A percentile compares a stretch with the other conserved stretches of the same genome.
Conservation (phyloP, 139 green algal genomes). For the Micromonas pusilla region DNA sequence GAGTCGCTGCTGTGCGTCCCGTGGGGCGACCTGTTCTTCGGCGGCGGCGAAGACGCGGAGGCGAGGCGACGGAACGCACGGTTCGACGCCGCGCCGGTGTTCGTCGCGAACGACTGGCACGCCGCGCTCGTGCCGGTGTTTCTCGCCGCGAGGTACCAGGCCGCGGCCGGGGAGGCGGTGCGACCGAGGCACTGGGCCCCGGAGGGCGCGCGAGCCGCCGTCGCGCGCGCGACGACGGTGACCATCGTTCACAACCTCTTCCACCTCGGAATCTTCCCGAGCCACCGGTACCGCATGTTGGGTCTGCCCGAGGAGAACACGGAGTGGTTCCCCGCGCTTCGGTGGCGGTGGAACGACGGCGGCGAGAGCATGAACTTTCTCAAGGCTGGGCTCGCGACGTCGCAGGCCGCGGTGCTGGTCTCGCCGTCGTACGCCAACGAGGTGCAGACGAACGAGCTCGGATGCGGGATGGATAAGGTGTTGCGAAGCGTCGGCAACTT, state of each 20-base stretch:
- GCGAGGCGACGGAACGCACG: conserved; percentile 39
- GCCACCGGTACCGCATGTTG: conserved; percentile 65
- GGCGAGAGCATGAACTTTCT: conserved; percentile 55
- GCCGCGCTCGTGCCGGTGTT: conserved; percentile 67
- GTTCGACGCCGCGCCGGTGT: conserved; percentile 46
- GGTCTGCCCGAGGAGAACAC: conserved; percentile 64
- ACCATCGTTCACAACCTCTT: conserved; percentile 83
- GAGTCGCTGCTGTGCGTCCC: conserved; percentile 62
- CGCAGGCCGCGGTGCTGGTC: conserved; percentile 65
- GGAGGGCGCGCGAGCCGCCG: conserved; percentile 68
- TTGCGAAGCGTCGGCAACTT: conserved; percentile 28
- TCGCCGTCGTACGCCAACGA: conserved; percentile 31
- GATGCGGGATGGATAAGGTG: conserved; percentile 53
- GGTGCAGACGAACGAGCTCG: conserved; percentile 29
- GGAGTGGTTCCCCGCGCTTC: neutral
- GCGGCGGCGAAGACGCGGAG: conserved; percentile 48
- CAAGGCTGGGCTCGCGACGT: conserved; percentile 59
- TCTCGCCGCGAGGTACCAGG: conserved; percentile 37
- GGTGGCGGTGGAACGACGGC: conserved; percentile 41
- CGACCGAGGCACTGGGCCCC: conserved; percentile 62
- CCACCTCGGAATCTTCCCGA: conserved; percentile 75
- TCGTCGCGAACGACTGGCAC: conserved; percentile 66
- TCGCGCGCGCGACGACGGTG: neutral
- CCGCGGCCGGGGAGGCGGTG: neutral
- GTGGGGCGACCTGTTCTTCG: conserved; percentile 24